Evolutionary conservation across 129 eudicot species (phyloP), one percentile per base, ranked within the genome.

Genomic region (Sambucus nigra): DNA sequence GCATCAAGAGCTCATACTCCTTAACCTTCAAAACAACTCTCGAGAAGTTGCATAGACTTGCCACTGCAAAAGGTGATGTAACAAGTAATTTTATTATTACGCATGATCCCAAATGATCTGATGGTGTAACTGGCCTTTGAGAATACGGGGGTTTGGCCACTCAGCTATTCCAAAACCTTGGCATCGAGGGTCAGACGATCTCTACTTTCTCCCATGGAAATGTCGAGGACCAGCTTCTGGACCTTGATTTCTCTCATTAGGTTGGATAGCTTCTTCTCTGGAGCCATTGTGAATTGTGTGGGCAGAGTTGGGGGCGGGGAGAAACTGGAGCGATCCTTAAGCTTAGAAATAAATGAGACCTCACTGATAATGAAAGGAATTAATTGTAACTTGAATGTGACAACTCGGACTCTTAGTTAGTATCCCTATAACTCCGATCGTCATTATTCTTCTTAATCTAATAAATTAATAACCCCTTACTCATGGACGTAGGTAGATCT

Each of bases 131-230:
- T 55, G 19, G 75, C 80, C 41, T 73, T 73, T 49, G 80, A 73
- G 21, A 73, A 73, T 5, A 73, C 80, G 0, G 74, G 80, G 22
- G 67, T 41, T 48, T 73, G 79, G 40, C 79, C 79, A 62, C 79
- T 73, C 16, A 73, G 64, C 51, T 67, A 74, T 48, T 73, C 80
- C 71, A 73, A 63, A 26, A 73, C 80, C 80, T 73, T 73, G 53
- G 80, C 67, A 17, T 74, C 80, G 2, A 74, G 70, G n/a, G 80
- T 73, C 44, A 73, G 80, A 57, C 80, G 80, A 73, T 73, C 80
- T 13, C 79, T 74, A 21, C 79, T 73, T 44, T 73, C 79, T 42
- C 79, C 79, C 25, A 73, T 74, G 51, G 79, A 73, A 31, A 73
- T 73, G 70, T 73, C 68, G 40, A 73, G 73, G 25, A 73, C 79